A percentile compares a stretch with the other conserved stretches of the same genome.
Evolutionary conservation across 169 alveolate species (phyloP).

Genomic region (Perkinsus chesapeaki): DNA sequence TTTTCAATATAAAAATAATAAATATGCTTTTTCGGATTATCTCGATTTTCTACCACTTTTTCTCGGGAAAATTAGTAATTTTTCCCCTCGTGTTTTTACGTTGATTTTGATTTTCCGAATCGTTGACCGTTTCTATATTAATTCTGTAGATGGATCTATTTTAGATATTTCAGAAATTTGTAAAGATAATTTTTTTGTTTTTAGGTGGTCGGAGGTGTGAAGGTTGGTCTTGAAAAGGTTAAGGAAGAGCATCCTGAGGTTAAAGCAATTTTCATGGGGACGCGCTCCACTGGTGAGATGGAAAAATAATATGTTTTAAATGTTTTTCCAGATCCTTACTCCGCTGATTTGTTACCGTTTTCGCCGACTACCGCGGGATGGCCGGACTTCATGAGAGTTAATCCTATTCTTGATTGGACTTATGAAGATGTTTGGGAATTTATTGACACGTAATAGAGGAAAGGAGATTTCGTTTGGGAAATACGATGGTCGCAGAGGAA

Average conservation of each 20-base stretch:
- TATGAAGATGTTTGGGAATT: constrained; percentile 38
- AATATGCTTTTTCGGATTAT: too few relatives aligned
- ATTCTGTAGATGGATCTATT: not conserved
- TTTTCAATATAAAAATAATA: too few relatives aligned
- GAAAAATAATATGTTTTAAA: not conserved
- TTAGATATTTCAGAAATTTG: not conserved
- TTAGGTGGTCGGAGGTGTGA: not conserved
- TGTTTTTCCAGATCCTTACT: not conserved
- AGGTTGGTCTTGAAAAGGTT: not conserved
- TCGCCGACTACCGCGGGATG: constrained; percentile 17
- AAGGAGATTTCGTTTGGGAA: too few relatives aligned
- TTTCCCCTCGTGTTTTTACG: too few relatives aligned
- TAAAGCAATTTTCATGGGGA: not conserved
- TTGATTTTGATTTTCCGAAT: too few relatives aligned
- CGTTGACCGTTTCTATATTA: too few relatives aligned
- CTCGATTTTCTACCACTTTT: too few relatives aligned
- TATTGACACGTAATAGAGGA: not conserved
- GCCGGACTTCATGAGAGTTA: constrained; percentile 40
- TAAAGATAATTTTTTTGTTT: not conserved
- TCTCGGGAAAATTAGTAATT: too few relatives aligned
- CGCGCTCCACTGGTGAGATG: not conserved
- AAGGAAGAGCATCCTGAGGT: not conserved
- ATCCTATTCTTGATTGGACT: constrained; percentile 43
- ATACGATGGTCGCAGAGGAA: too few relatives aligned
- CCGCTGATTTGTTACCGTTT: not conserved